These are phyloP conservation scores for Saccharomycopsis sp. DNA, from an alignment of 805 yeast species.

Conservation along the genomic window DNA sequence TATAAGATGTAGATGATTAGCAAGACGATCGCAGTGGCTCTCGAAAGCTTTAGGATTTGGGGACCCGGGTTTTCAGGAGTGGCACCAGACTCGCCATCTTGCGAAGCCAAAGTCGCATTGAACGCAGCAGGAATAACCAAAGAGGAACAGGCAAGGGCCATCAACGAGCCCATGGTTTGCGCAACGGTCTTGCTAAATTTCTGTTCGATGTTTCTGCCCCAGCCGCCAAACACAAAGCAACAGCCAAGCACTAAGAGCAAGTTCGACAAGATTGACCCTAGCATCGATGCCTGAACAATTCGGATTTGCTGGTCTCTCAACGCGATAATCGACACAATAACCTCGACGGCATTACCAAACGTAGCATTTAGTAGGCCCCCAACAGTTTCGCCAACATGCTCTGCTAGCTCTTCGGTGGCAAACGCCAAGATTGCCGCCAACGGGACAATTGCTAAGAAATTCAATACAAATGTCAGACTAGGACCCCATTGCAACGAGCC, in stretches of 20 bases:
- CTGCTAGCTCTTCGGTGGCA: constrained; percentile 90
- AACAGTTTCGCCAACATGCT: constrained; percentile 80
- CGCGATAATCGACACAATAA: constrained; percentile 90
- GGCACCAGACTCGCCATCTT: constrained; percentile 31
- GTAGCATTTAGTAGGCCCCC: constrained; percentile 96
- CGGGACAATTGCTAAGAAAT: constrained; percentile 87
- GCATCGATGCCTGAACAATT: constrained; percentile 95
- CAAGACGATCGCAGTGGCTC: constrained; percentile 79
- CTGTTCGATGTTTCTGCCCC: constrained; percentile 69
- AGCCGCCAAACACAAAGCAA: constrained; percentile 90
- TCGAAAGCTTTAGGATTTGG: constrained; percentile 63
- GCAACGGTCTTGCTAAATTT: constrained; percentile 94
- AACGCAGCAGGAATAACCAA: constrained; percentile 94
- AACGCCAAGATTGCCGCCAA: constrained; percentile 83
- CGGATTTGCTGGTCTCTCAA: constrained; percentile 77
- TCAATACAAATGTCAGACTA: constrained; percentile 55
- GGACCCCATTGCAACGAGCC: constrained; percentile 53
- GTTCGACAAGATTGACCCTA: constrained; percentile 89
- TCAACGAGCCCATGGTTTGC: constrained; percentile 91
- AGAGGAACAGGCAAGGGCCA: constrained; percentile 87
- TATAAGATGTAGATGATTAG: constrained; percentile 72
- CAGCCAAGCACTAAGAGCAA: constrained; percentile 88
- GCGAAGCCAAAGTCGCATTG: constrained; percentile 66
- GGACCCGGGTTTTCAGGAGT: constrained; percentile 33
- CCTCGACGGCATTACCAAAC: constrained; percentile 95